A percentile compares a stretch with the other conserved stretches of the same genome.
phyloP scores from a whole-genome alignment of 2,329 filamentous ascomycete species.

The Colletotrichum sp. region DNA sequence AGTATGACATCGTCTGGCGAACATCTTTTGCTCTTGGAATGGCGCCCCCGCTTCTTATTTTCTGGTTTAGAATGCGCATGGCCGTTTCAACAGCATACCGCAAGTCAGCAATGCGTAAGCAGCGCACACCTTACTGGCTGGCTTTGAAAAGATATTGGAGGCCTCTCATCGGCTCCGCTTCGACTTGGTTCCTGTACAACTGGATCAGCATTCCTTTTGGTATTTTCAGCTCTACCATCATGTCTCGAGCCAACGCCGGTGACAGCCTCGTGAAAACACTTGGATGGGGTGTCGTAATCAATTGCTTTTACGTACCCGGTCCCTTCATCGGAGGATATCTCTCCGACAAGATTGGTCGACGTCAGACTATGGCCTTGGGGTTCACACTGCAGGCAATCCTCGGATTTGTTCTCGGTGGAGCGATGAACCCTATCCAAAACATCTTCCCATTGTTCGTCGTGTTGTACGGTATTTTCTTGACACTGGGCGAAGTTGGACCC shows the following conservation, averaged over 20 bases:
- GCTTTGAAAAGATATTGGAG: constrained; percentile 53
- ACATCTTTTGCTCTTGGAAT: constrained; percentile 54
- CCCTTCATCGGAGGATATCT: constrained; percentile 51
- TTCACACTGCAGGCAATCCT: constrained; percentile 49
- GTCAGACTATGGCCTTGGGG: constrained; percentile 55
- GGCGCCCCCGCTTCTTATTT: constrained; percentile 53
- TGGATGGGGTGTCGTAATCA: constrained; percentile 51
- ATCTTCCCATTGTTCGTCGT: constrained; percentile 56
- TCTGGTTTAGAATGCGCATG: constrained; percentile 59
- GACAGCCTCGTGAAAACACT: constrained; percentile 47
- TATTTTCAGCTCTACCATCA: constrained; percentile 59
- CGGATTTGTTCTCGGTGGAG: constrained; percentile 55
- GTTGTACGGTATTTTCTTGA: constrained; percentile 54
- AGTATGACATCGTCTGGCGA: constrained; percentile 53
- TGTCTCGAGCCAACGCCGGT: constrained; percentile 42
- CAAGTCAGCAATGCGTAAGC: constrained; percentile 49
- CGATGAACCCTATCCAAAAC: constrained; percentile 45
- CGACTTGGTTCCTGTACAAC: constrained; percentile 59
- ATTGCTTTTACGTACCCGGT: constrained; percentile 55
- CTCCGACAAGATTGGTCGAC: constrained; percentile 52
- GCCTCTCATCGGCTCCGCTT: constrained; percentile 50
- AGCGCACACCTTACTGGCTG: constrained; percentile 50
- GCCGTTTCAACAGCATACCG: constrained; percentile 53
- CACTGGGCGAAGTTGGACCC: constrained; percentile 54
- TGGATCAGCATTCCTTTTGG: constrained; percentile 61